Evolutionary conservation across 139 green algal species (phyloP).

Genomic region (Tetradesmus lagerheimii): DNA sequence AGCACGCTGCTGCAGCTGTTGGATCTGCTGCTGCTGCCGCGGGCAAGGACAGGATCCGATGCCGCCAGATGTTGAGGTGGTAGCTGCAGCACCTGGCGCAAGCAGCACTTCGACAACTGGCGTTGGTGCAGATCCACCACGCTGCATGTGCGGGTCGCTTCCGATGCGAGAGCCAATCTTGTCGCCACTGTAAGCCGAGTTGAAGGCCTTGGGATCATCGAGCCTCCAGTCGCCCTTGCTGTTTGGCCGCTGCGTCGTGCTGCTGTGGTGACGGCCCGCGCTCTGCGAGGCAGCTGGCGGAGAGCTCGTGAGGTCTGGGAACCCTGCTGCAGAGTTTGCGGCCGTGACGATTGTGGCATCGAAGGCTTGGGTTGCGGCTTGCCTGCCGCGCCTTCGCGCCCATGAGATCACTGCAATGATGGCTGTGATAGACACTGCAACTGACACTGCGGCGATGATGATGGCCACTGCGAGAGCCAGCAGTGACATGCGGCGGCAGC

Average conservation of each 20-base stretch:
- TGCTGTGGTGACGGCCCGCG: background rate
- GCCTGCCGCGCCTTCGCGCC: background rate
- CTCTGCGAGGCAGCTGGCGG: background rate
- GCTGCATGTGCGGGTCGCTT: background rate
- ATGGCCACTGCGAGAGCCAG: background rate
- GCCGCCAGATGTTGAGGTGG: background rate
- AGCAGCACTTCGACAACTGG: background rate
- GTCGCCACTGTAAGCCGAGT: background rate
- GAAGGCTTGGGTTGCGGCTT: background rate
- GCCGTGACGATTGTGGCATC: background rate
- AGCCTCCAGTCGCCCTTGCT: background rate
- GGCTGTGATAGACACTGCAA: background rate
- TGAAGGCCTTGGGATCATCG: background rate
- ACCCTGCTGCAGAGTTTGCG: background rate
- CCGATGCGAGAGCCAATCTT: background rate
- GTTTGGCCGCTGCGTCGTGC: background rate
- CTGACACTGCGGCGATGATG: background rate
- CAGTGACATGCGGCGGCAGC: background rate
- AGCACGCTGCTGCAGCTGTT: background rate
- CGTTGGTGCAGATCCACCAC: background rate
- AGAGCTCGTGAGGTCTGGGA: background rate
- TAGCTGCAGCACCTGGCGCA: background rate
- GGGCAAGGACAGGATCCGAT: background rate
- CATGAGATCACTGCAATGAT: background rate
- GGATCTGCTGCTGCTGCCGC: background rate